phyloP scores from a whole-genome alignment of 208 protist genomes.

The Trypanosoma melophagium region DNA sequence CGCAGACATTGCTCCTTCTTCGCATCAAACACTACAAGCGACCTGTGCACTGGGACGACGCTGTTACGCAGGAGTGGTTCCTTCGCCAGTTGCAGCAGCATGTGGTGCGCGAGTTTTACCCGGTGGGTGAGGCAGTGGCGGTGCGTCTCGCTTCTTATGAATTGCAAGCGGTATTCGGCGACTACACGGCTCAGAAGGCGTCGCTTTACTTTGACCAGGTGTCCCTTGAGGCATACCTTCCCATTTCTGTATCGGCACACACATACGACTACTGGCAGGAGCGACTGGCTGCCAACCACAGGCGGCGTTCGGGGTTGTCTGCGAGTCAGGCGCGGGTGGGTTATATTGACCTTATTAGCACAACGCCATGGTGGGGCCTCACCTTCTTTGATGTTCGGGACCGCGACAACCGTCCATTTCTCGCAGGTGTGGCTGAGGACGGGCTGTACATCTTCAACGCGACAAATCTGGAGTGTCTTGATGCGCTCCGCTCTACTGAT shows the following conservation, averaged over 20 bases:
- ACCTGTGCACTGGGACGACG: constrained; percentile 18
- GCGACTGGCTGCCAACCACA: constrained; percentile 31
- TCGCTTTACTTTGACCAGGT: constrained; percentile 37
- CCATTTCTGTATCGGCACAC: constrained; percentile 36
- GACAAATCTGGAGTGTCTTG: constrained; percentile 29
- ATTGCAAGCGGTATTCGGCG: constrained; percentile 38
- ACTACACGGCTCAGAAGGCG: constrained; percentile 28
- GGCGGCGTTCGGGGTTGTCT: constrained; percentile 14
- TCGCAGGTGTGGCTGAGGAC: constrained; percentile 42
- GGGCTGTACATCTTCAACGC: constrained; percentile 33
- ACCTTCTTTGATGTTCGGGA: constrained; percentile 48
- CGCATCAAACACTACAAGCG: constrained; percentile 37
- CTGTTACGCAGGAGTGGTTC: constrained; percentile 36
- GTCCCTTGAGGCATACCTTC: constrained; percentile 34
- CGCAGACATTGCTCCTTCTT: constrained; percentile 28
- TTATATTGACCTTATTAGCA: constrained; percentile 33
- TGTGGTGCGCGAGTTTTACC: constrained; percentile 38
- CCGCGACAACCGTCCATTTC: constrained; percentile 28
- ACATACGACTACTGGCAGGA: constrained; percentile 53
- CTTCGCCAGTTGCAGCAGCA: constrained; percentile 41
- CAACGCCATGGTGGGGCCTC: constrained; percentile 40
- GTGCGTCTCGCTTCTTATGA: constrained; percentile 35
- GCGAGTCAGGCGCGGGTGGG: constrained; percentile 22
- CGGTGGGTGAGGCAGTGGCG: constrained; percentile 35
- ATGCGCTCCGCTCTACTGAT: constrained; percentile 21